These are phyloP conservation scores for Spathaspora sp. DNA, from an alignment of 1,139 yeast genomes.

Conservation along the genomic window DNA sequence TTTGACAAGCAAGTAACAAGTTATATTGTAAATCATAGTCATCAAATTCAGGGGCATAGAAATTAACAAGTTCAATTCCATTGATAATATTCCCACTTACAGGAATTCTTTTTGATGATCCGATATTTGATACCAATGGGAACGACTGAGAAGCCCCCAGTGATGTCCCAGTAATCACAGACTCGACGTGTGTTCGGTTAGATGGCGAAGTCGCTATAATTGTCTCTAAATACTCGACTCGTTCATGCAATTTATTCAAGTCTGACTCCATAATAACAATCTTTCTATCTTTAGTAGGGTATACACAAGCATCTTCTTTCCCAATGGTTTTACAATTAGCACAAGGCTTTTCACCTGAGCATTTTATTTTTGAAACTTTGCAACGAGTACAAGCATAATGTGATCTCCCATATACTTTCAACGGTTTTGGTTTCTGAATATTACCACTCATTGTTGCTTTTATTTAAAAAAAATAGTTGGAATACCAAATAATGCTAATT, in stretches of 20 bases:
- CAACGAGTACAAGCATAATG: conserved; percentile 46
- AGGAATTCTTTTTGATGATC: neutral
- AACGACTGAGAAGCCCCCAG: neutral
- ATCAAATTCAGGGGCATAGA: conserved; percentile 7
- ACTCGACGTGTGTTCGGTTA: neutral
- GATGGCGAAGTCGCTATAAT: conserved; percentile 3
- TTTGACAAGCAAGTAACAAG: conserved; percentile 8
- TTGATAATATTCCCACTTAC: neutral
- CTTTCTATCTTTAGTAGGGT: conserved; percentile 51
- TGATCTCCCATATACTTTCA: conserved; percentile 41
- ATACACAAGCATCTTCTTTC: conserved; percentile 39
- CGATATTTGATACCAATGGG: neutral
- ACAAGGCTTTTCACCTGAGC: conserved; percentile 48
- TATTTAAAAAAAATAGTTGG: neutral
- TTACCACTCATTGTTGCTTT: conserved; percentile 4
- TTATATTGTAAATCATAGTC: conserved; percentile 9
- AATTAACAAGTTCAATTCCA: conserved; percentile 6
- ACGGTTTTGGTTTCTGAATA: conserved; percentile 31
- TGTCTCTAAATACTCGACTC: conserved; percentile 23
- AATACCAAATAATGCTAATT: neutral
- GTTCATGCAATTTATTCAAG: conserved; percentile 39
- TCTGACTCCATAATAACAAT: conserved; percentile 54
- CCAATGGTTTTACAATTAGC: conserved; percentile 36
- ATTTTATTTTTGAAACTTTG: conserved; percentile 36
- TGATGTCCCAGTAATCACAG: neutral